Evolutionary conservation across 352 stramenopile genomes (phyloP).

Genomic region (Globisporangium okanoganense): DNA sequence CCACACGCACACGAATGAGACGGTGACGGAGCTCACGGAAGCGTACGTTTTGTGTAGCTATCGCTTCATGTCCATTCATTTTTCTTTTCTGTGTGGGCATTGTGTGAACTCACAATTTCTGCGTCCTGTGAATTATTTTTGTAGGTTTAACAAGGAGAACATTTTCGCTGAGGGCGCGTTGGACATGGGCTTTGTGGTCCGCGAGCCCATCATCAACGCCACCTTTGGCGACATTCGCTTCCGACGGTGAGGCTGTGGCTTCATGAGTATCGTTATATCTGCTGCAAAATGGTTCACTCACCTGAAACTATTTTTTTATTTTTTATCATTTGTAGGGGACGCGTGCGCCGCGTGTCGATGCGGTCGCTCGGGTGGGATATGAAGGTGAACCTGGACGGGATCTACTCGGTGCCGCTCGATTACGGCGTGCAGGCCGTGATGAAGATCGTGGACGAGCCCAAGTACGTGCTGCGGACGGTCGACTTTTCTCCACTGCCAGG

Average conservation of each 20-base stretch:
- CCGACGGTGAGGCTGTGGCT: slow-evolving; percentile 42
- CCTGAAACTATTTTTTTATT: neutral
- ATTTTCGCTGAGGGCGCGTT: slow-evolving; percentile 80
- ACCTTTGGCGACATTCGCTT: slow-evolving; percentile 89
- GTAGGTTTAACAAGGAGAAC: slow-evolving; percentile 84
- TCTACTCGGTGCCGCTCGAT: slow-evolving; percentile 85
- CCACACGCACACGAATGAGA: slow-evolving; percentile 87
- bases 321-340: slow-evolving; percentile 35
- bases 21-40: slow-evolving; percentile 84
- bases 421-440: slow-evolving; percentile 89
- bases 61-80: neutral
- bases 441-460: slow-evolving; percentile 85
- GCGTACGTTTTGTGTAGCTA: slow-evolving; percentile 34
- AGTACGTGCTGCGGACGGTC: slow-evolving; percentile 83
- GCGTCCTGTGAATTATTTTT: neutral
- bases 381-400: slow-evolving; percentile 85
- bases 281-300: neutral
- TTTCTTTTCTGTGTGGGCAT: neutral
- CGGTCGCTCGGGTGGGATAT: slow-evolving; percentile 88
- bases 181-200: slow-evolving; percentile 85
- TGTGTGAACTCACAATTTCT: neutral
- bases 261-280: slow-evolving; percentile 6
- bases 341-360: slow-evolving; percentile 82
- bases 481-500: slow-evolving; percentile 43
- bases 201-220: slow-evolving; percentile 88